Conservation (phyloP, 352 stramenopile species). For the Phytophthora citrophthora region DNA sequence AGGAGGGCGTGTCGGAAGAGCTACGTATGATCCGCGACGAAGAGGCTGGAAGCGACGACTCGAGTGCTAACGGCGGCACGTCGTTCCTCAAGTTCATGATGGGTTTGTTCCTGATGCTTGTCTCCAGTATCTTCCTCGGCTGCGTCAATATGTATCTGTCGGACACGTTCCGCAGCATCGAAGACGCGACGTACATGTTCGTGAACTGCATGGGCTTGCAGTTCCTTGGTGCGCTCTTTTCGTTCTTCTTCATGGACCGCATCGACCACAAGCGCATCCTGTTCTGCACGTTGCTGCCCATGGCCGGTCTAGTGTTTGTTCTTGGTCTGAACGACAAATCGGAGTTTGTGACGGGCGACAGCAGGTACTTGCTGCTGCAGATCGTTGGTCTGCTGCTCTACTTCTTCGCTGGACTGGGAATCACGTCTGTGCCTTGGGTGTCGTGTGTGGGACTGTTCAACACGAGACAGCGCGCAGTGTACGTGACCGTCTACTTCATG, state of each 20-base stretch:
- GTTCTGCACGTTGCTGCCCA: slow-evolving; percentile 69
- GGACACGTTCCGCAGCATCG: slow-evolving; percentile 61
- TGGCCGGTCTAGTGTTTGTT: slow-evolving; percentile 52
- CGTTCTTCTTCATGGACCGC: slow-evolving; percentile 89
- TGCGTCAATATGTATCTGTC: slow-evolving; percentile 82
- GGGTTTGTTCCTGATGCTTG: slow-evolving; percentile 70
- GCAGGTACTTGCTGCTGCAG: slow-evolving; percentile 71
- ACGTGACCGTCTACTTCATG: slow-evolving; percentile 72
- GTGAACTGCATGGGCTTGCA: slow-evolving; percentile 76
- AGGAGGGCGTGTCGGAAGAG: slow-evolving; percentile 76
- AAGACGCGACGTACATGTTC: slow-evolving; percentile 80
- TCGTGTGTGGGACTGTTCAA: slow-evolving; percentile 76
- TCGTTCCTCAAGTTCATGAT: slow-evolving; percentile 72
- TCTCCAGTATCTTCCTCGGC: slow-evolving; percentile 68
- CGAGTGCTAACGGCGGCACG: slow-evolving; percentile 32
- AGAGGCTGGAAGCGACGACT: slow-evolving; percentile 49
- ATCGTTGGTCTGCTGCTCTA: slow-evolving; percentile 74
- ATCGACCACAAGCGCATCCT: slow-evolving; percentile 80
- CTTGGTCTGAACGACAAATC: slow-evolving; percentile 66
- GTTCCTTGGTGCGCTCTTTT: slow-evolving; percentile 75
- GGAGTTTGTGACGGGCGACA: slow-evolving; percentile 54
- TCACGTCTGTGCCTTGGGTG: slow-evolving; percentile 79
- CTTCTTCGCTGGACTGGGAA: slow-evolving; percentile 80
- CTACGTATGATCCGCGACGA: slow-evolving; percentile 82
- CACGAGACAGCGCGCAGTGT: slow-evolving; percentile 64